Conservation (phyloP, 2,329 filamentous ascomycete genomes). For the Calonectria montana region DNA sequence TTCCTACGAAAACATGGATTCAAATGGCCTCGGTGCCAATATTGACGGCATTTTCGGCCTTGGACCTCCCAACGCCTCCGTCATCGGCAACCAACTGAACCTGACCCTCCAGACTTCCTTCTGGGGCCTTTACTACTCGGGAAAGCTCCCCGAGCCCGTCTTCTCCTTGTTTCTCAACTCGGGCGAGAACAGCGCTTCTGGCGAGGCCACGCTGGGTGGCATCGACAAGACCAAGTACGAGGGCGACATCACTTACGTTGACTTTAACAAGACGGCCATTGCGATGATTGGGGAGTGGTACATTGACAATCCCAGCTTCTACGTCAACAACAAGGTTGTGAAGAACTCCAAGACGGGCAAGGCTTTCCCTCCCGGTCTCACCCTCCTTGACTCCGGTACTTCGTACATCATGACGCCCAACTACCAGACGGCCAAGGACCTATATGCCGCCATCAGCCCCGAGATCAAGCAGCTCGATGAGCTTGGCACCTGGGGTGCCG, state of each 20-base stretch:
- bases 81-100: constrained; percentile 20
- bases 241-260: constrained; percentile 40
- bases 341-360: constrained; percentile 25
- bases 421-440: constrained; percentile 37
- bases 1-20: constrained; percentile 40
- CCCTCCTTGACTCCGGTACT: constrained; percentile 48
- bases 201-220: constrained; percentile 49
- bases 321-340: constrained; percentile 37
- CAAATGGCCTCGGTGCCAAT: constrained; percentile 31
- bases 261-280: constrained; percentile 36
- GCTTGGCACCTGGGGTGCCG: constrained; percentile 48
- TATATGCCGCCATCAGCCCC: constrained; percentile 47
- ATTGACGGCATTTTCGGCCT: constrained; percentile 50
- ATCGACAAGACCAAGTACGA: constrained; percentile 44
- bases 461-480: constrained; percentile 45
- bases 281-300: constrained; percentile 36
- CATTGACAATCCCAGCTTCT: constrained; percentile 40
- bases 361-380: constrained; percentile 24
- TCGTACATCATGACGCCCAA: constrained; percentile 47
- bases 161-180: constrained; percentile 45
- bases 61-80: constrained; percentile 24
- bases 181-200: constrained; percentile 27
- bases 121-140: constrained; percentile 43
- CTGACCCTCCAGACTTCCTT: constrained; percentile 34
- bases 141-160: constrained; percentile 38